These are phyloP conservation scores for Fagopyrum tataricum DNA, from an alignment of 148 eudicot species.

Conservation along the genomic window DNA sequence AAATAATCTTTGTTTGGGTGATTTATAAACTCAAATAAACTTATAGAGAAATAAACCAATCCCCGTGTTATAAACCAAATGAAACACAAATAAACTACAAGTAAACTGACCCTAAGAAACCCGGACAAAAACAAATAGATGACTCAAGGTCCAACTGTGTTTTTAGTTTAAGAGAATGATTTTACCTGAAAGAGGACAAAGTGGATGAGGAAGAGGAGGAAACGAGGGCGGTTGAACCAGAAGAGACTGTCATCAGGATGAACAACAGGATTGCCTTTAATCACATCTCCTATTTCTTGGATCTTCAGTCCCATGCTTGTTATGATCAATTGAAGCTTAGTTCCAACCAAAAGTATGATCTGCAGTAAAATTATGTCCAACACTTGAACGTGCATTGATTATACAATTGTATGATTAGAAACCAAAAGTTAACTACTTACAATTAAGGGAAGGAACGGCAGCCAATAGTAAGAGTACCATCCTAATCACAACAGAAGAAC, in stretches of 20 bases:
- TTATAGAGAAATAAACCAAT: no score
- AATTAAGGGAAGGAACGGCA: constrained; percentile 14
- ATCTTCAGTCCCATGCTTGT: constrained; percentile 41
- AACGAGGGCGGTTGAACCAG: constrained; percentile 45
- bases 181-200: constrained; percentile 35
- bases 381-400: not conserved
- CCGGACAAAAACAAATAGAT: no score
- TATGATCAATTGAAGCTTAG: constrained; percentile 45
- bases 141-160: no score
- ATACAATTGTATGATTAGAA: not conserved
- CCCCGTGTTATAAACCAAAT: no score
- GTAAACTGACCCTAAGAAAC: no score
- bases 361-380: constrained; percentile 13
- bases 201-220: constrained; percentile 39
- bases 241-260: constrained; percentile 42
- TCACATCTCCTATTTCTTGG: constrained; percentile 32
- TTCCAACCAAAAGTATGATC: constrained; percentile 45
- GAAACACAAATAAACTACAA: no score
- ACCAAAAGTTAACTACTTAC: not conserved
- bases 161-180: not conserved
- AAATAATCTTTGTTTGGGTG: no score
- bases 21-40: no score
- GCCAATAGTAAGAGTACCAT: constrained; percentile 17
- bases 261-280: constrained; percentile 37
- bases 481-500: not conserved